phyloP scores from a whole-genome alignment of 2,329 filamentous ascomycete species.

The Pleurostoma richardsiae region DNA sequence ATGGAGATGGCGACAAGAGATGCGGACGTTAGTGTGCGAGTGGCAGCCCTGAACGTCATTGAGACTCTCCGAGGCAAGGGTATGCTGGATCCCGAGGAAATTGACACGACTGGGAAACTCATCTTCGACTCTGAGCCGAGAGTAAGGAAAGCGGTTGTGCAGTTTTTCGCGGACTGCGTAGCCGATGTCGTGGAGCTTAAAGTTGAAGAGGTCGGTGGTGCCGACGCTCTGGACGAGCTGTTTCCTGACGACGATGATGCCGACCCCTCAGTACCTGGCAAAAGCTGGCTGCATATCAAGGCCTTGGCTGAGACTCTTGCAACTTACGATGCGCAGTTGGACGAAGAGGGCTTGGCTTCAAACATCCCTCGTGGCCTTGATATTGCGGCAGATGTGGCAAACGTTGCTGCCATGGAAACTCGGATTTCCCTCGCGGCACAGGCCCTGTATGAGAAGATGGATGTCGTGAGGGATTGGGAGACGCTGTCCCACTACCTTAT shows the following conservation, averaged over 20 bases:
- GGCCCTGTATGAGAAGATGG: conserved; percentile 75
- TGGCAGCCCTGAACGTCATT: conserved; percentile 74
- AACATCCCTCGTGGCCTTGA: conserved; percentile 40
- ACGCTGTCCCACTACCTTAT: conserved; percentile 83
- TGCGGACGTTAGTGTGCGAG: conserved; percentile 73
- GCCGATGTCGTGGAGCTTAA: conserved; percentile 74
- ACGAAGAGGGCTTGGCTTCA: conserved; percentile 44
- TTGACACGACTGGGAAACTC: conserved; percentile 80
- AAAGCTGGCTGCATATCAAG: conserved; percentile 89
- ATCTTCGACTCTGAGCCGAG: conserved; percentile 83
- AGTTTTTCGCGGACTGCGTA: conserved; percentile 86
- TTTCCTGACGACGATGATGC: conserved; percentile 69
- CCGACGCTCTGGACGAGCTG: conserved; percentile 69
- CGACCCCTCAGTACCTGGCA: conserved; percentile 69
- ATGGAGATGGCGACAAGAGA: conserved; percentile 92
- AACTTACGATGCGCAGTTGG: conserved; percentile 70
- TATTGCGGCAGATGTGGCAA: conserved; percentile 49
- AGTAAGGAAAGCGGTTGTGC: conserved; percentile 82
- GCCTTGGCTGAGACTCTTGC: conserved; percentile 80
- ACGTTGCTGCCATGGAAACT: conserved; percentile 66
- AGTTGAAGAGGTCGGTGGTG: conserved; percentile 78
- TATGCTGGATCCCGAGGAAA: conserved; percentile 84
- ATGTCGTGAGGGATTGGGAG: conserved; percentile 83
- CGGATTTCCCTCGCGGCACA: conserved; percentile 83
- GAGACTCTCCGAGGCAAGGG: conserved; percentile 78